Evolutionary conservation across 2,329 filamentous ascomycete genomes (phyloP).

Genomic region (Bipolaris cookei): DNA sequence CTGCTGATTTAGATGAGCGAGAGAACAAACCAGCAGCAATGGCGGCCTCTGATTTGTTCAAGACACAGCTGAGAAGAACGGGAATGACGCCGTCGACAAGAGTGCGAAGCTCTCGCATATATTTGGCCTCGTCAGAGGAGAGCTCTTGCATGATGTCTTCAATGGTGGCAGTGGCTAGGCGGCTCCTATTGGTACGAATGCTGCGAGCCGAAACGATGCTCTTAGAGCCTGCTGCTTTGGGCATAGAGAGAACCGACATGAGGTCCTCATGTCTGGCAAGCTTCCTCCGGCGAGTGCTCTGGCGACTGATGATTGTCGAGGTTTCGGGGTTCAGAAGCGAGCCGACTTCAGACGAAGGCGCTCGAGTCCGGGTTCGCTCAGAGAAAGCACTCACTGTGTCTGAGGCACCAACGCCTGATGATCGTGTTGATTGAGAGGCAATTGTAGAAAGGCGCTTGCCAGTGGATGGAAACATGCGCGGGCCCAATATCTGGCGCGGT

Average conservation of each 20-base stretch:
- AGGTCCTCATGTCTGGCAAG: slow-evolving; percentile 92
- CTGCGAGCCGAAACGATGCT: slow-evolving; percentile 80
- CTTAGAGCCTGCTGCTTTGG: slow-evolving; percentile 65
- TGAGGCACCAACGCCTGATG: slow-evolving; percentile 3
- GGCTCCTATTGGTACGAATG: slow-evolving; percentile 74
- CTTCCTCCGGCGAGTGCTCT: slow-evolving; percentile 63
- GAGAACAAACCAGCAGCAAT: slow-evolving; percentile 72
- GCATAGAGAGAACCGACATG: slow-evolving; percentile 86
- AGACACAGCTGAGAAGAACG: slow-evolving; percentile 83
- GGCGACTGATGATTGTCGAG: slow-evolving; percentile 52
- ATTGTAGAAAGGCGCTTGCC: slow-evolving; percentile 66
- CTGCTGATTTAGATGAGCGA: slow-evolving; percentile 63
- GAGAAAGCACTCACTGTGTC: slow-evolving; percentile 31
- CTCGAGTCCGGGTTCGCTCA: slow-evolving; percentile 25
- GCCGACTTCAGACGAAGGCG: slow-evolving; percentile 38
- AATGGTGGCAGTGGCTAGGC: slow-evolving; percentile 70
- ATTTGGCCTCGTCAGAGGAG: slow-evolving; percentile 81
- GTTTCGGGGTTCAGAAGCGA: slow-evolving; percentile 42
- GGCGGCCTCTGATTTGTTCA: slow-evolving; percentile 72
- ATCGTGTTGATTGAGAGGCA: slow-evolving; percentile 52
- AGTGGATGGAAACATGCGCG: slow-evolving; percentile 58
- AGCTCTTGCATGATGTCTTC: slow-evolving; percentile 81
- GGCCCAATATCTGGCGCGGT: slow-evolving; percentile 48
- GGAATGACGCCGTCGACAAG: slow-evolving; percentile 95
- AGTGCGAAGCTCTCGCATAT: slow-evolving; percentile 88